A percentile compares a stretch with the other conserved stretches of the same genome.
These are phyloP conservation scores for Solanum pennellii DNA, from an alignment of 257 asterid species.

Conservation along the genomic window DNA sequence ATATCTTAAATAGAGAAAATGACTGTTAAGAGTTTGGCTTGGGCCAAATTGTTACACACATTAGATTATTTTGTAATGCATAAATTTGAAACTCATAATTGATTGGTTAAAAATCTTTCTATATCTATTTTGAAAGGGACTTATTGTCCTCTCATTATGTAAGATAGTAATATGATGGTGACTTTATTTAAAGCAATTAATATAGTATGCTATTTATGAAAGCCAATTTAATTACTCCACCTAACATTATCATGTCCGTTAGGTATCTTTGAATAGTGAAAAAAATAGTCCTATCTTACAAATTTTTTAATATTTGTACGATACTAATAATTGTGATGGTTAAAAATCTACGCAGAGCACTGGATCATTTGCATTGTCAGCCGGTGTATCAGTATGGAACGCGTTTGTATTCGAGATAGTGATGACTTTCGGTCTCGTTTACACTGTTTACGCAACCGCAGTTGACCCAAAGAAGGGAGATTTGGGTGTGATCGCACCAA, in stretches of 20 bases:
- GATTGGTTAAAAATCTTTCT: not conserved
- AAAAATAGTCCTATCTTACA: not conserved
- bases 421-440: conserved; percentile 71
- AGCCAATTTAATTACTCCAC: not conserved
- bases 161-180: not conserved
- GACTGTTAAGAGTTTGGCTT: not conserved
- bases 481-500: conserved; percentile 49
- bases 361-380: conserved; percentile 5
- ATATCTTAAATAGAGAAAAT: not conserved
- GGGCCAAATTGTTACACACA: not conserved
- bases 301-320: not conserved
- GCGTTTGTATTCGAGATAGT: conserved; percentile 60
- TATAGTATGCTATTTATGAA: not conserved
- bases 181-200: not conserved
- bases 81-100: not conserved
- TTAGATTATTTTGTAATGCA: not conserved
- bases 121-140: not conserved
- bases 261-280: not conserved
- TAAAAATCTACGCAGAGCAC: conserved; percentile 1
- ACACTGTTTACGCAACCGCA: conserved; percentile 76
- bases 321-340: not conserved
- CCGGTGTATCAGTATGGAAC: conserved; percentile 45
- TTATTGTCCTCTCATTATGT: not conserved
- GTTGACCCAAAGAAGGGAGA: conserved; percentile 66
- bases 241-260: not conserved